Base-by-base conservation (phyloP, 129 eudicot species). In the Centella asiatica region DNA sequence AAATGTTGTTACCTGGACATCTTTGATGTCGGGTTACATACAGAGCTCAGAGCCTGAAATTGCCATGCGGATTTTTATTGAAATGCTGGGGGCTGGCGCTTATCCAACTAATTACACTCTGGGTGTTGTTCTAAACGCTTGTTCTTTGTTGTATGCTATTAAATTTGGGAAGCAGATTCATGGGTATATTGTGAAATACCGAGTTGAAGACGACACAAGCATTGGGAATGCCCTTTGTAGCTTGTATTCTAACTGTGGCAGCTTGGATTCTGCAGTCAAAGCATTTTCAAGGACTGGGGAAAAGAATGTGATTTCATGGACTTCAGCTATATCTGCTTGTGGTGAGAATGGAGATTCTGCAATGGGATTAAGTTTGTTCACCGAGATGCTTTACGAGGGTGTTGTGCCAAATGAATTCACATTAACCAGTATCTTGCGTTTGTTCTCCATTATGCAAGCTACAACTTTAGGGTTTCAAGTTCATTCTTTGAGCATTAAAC, bases 1-100 rank as follows among this genome's bases (percentile, higher is more conserved):
- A 77, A 90, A 90, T 74, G 94, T 81, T 29, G 97, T 90, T 17
- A 77, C 95, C 2, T 86, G 97, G 97, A 90, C 97, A 6, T 79
- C 89, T 1, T 62, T 90, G 68, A 83, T 90, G 97, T 68, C 87
- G 1, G 97, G 90, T 17, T 86, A 90, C 67, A 81, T 84, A 60
- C 80, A 77, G 24, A 86, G 80, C 72, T 72, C 71, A 0, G 87
- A 71, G 75, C 94, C 95, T 4, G 77, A 81, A 68, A 6, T 57
- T 40, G 95, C 85, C 37, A 20, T 79, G 34, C 11, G 50, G 6
- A 81, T 86, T 29, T 86, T 86, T 65, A 50, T 45, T 24, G 79
- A 86, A 52, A 86, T 90, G 97, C 39, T 90, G 81, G 84, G 73
- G 59, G 70, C 37, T 18, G 95, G 95, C 22, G 71, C 70, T 12